phyloP scores from a whole-genome alignment of 352 stramenopile species.

The Globisporangium alternatum region DNA sequence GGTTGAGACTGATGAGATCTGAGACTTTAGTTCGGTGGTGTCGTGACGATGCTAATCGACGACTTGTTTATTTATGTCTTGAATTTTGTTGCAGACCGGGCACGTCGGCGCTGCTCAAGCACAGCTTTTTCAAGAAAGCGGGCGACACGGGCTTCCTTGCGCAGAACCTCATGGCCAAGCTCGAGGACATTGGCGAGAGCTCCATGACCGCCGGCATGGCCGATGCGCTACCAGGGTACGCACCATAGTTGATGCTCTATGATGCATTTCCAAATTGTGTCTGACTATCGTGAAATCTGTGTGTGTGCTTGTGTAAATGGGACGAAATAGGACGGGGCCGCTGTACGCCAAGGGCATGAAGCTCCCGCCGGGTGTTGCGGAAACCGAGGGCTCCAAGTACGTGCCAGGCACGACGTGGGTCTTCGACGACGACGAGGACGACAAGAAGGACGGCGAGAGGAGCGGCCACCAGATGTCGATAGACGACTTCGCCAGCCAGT shows the following conservation, averaged over 20 bases:
- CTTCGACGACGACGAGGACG: constrained; percentile 85
- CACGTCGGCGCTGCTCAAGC: constrained; percentile 80
- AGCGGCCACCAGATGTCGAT: constrained; percentile 51
- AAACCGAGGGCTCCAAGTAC: constrained; percentile 74
- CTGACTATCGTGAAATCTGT: background rate
- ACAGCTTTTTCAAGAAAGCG: constrained; percentile 90
- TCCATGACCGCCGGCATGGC: constrained; percentile 84
- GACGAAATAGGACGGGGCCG: constrained; percentile 51
- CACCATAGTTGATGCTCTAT: background rate
- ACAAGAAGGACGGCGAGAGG: constrained; percentile 32
- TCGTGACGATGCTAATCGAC: background rate
- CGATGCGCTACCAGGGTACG: constrained; percentile 76
- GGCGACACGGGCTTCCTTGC: constrained; percentile 67
- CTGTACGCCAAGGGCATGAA: constrained; percentile 84
- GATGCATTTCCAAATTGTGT: background rate
- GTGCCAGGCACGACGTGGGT: constrained; percentile 88
- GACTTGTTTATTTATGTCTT: background rate
- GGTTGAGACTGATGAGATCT: background rate
- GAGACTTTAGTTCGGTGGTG: background rate
- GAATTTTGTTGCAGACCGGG: constrained; percentile 41
- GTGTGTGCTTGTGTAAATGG: background rate
- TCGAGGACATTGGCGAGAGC: constrained; percentile 88
- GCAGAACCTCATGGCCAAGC: constrained; percentile 59
- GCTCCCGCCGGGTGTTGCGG: constrained; percentile 48
- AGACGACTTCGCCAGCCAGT: constrained; percentile 87